These are phyloP conservation scores for Lachnellula willkommii DNA, from an alignment of 2,329 filamentous ascomycete genomes.

Conservation along the genomic window DNA sequence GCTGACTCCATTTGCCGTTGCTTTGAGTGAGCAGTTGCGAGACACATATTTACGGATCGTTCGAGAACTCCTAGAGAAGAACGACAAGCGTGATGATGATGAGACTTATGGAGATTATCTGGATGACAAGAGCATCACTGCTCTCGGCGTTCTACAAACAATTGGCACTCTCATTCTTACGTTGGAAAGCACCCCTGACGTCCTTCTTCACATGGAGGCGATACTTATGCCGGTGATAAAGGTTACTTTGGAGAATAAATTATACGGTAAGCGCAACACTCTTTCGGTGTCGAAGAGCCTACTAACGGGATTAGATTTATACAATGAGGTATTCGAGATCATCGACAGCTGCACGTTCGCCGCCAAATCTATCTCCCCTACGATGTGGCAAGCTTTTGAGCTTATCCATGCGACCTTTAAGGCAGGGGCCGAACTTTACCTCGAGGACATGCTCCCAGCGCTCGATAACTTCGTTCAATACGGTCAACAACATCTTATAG, in stretches of 20 bases:
- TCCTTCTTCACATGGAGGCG: slow-evolving; percentile 87
- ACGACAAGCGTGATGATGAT: slow-evolving; percentile 67
- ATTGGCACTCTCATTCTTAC: slow-evolving; percentile 97
- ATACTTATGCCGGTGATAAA: slow-evolving; percentile 96
- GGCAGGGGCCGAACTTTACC: slow-evolving; percentile 89
- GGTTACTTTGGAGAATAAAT: slow-evolving; percentile 93
- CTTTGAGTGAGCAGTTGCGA: slow-evolving; percentile 87
- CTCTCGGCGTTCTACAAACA: slow-evolving; percentile 90
- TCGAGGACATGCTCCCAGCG: slow-evolving; percentile 97
- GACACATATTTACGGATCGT: slow-evolving; percentile 96
- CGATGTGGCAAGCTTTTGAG: slow-evolving; percentile 98
- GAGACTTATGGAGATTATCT: slow-evolving; percentile 83
- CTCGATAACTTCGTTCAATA: slow-evolving; percentile 98
- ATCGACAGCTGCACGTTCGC: slow-evolving; percentile 99
- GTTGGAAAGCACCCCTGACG: slow-evolving; percentile 92
- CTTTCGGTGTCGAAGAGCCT: slow-evolving; percentile 5
- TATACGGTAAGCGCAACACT: slow-evolving; percentile 61
- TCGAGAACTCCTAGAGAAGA: slow-evolving; percentile 83
- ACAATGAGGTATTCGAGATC: slow-evolving; percentile 98
- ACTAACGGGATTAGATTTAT: slow-evolving; percentile 58
- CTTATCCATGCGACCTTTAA: slow-evolving; percentile 97
- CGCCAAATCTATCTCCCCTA: slow-evolving; percentile 88
- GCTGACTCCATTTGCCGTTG: slow-evolving; percentile 93
- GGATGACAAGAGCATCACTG: slow-evolving; percentile 98
- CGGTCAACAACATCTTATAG: slow-evolving; percentile 70